Base-by-base conservation (phyloP, 495 filamentous ascomycete species). In the Penicillium alfredii region DNA sequence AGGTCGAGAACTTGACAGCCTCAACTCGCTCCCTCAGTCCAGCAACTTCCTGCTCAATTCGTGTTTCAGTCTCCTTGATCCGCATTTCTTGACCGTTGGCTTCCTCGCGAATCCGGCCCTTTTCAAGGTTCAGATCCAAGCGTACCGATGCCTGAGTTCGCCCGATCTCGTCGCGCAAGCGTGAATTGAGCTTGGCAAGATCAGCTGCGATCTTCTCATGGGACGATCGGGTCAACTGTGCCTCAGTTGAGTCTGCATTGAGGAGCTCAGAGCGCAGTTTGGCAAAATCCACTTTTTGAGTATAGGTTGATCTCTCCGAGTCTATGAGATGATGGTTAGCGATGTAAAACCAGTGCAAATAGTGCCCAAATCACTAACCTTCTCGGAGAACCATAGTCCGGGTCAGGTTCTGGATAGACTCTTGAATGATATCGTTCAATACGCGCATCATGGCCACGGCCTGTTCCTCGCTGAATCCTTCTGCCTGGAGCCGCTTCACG, bases 241-340 rank as follows among this genome's bases (percentile, higher is more conserved):
- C n/a, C n/a, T n/a, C n/a, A n/a, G n/a, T n/a, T n/a, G n/a, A 88
- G 63, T 99, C 93, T 4, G 88, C 78, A 7, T 84, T 84, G 0
- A 94, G 77, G 2, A 99, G 78, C 61, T 99, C 92, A 16, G 86
- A 90, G 56, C 92, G 87, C 12, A 97, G 79, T 69, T 97, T 95
- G n/a, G 92, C 87, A 51, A 99, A 97, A 66, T 99, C 92, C 38
- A 99, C 93, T 63, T 97, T 97, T 56, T 97, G 93, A 0, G 88
- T 94, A 64, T 99, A 99, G 2, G 87, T 93, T 4, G 86, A 82
- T 47, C 70, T 47, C 45, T 74, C 72, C 28, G 72, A 69, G 38
- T 76, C 72, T 76, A 43, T 15, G 1, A 30, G n/a, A 12, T 3
- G 7, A 32, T 26, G 24, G 19, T 8, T 8, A 15, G 26, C 14